Evolutionary conservation across 495 filamentous ascomycete species (phyloP).

Genomic region (Penicillium waksmanii): DNA sequence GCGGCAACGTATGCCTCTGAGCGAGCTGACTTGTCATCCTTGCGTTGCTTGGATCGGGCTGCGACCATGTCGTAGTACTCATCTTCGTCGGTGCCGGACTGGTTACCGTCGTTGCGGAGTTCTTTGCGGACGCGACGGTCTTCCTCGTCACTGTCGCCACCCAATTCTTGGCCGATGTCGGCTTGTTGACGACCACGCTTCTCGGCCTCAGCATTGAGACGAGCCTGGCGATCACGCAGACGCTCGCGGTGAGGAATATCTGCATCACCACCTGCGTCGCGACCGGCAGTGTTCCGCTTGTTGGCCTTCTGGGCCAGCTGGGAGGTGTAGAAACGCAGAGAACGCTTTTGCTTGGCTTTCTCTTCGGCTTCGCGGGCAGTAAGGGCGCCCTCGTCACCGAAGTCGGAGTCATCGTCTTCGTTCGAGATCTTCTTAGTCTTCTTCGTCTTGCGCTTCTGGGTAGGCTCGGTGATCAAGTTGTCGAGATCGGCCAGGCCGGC

Average conservation of each 20-base stretch:
- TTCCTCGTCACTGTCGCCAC: slow-evolving; percentile 67
- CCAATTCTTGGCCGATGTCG: slow-evolving; percentile 61
- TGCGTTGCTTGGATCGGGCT: slow-evolving; percentile 66
- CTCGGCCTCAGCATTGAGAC: slow-evolving; percentile 86
- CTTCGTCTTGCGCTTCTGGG: slow-evolving; percentile 37
- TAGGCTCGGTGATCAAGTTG: slow-evolving; percentile 39
- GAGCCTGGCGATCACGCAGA: slow-evolving; percentile 76
- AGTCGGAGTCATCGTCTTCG: slow-evolving; percentile 61
- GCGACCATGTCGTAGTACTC: slow-evolving; percentile 92
- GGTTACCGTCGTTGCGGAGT: slow-evolving; percentile 42
- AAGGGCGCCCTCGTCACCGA: slow-evolving; percentile 67
- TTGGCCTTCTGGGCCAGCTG: slow-evolving; percentile 92
- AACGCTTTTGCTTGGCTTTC: slow-evolving; percentile 84
- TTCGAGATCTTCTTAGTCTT: slow-evolving; percentile 38
- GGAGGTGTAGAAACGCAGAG: slow-evolving; percentile 92
- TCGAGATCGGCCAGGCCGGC: slow-evolving; percentile 72
- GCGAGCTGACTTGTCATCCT: slow-evolving; percentile 70
- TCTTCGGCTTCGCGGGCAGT: slow-evolving; percentile 70
- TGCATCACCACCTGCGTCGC: slow-evolving; percentile 84
- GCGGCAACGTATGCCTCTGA: slow-evolving; percentile 57
- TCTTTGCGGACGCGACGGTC: slow-evolving; percentile 46
- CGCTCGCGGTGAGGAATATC: slow-evolving; percentile 93
- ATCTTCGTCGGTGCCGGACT: slow-evolving; percentile 55
- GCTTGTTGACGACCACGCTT: slow-evolving; percentile 71
- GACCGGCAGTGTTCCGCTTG: slow-evolving; percentile 78